Conservation (phyloP, 192 early-diverging fungal species). For the Rhizoclosmatium sp. region DNA sequence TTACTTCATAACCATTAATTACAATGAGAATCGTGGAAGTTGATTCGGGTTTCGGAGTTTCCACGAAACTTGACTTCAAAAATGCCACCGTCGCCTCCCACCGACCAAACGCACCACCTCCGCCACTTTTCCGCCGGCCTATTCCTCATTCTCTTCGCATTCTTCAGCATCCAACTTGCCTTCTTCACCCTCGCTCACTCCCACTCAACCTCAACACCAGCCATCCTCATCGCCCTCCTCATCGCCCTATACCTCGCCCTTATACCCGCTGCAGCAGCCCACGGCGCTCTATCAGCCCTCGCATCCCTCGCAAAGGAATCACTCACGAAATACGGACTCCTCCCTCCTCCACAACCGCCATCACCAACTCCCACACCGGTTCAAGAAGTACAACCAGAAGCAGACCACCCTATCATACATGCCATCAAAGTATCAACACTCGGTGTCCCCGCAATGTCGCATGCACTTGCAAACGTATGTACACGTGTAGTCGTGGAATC, state of each 20-base stretch:
- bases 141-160: constrained; percentile 3
- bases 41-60: not conserved
- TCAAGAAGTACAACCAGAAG: not conserved
- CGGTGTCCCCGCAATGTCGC: constrained; percentile 1
- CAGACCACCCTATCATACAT: no score
- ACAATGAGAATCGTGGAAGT: not conserved
- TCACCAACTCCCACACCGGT: not conserved
- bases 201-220: not conserved
- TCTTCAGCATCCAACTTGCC: not conserved
- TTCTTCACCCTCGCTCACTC: not conserved
- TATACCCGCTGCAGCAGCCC: constrained; percentile 13
- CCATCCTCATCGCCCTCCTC: not conserved
- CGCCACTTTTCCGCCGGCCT: constrained; percentile 4
- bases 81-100: not conserved
- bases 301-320: not conserved
- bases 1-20: not conserved
- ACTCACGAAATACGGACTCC: not conserved
- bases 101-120: not conserved
- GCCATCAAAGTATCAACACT: not conserved
- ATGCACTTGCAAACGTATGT: constrained; percentile 28
- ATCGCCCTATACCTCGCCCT: constrained; percentile 22
- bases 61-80: not conserved
- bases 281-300: constrained; percentile 3
- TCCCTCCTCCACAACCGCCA: no score
- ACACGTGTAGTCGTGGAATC: not conserved